Evolutionary conservation across 148 eudicot genomes (phyloP), one percentile per base, ranked within the genome.

Genomic region (Euryodendron excelsum): DNA sequence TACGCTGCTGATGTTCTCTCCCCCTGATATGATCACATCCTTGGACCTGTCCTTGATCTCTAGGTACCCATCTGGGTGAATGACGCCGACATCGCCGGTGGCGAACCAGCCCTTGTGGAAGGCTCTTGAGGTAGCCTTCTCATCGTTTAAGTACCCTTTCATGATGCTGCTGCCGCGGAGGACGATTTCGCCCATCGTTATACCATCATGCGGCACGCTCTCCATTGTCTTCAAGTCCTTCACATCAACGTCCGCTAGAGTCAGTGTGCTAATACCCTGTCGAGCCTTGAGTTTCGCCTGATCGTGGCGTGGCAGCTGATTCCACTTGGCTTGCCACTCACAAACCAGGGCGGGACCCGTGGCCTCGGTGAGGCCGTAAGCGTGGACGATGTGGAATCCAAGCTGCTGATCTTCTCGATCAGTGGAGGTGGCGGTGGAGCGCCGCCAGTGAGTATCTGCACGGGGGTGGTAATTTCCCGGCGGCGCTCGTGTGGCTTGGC

Each of bases 21-120:
- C 98, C 0, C 98, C 94, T 0, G 98, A 93, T n/a, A 93, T 93
- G 5, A 93, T 93, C 67, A 93, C 91, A 62, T 93, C 98, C 66
- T 93, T 93, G 1, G 85, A 78, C 72, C 98, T 66, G 72, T 91
- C 96, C 81, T 91, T 93, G 28, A 93, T 87, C 67, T 93, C 94
- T 2, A 91, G 10, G 61, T 93, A 90, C 11, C 98, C 98, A 39
- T 93, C 96, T 0, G 86, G 84, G 78, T 93, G 88, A 3, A 93
- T 75, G 10, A 93, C 98, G n/a, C 94, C 98, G 1, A 93, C 84
- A 41, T 93, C 98, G 0, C 98, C 98, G 3, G 98, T 91, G 18
- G 81, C 72, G 20, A 90, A 91, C 98, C 98, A 93, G 8, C 93
- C 98, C 0, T 77, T 76, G 4, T 64, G 53, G 27, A 93, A 91